Evolutionary conservation across 805 yeast genomes (phyloP).

Genomic region (Suhomyces kilbournensis): DNA sequence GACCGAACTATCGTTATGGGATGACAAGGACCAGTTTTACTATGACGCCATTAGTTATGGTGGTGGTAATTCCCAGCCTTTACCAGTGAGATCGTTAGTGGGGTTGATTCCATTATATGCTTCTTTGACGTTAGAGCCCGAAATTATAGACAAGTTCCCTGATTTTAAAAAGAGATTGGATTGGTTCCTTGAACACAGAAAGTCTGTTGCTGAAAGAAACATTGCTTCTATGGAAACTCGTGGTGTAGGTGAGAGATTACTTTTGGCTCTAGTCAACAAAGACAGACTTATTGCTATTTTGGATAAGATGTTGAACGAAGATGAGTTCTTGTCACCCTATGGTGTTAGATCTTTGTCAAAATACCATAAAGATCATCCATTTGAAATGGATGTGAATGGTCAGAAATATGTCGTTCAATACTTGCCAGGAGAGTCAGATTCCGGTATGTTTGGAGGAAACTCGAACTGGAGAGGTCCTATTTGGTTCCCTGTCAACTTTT

Average conservation of each 20-base stretch:
- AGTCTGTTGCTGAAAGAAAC: constrained; percentile 70
- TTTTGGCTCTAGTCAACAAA: constrained; percentile 75
- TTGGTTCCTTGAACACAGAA: constrained; percentile 77
- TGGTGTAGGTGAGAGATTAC: constrained; percentile 80
- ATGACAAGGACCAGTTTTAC: constrained; percentile 82
- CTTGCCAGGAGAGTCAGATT: constrained; percentile 85
- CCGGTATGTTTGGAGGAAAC: constrained; percentile 94
- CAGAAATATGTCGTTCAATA: constrained; percentile 66
- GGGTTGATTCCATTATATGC: constrained; percentile 93
- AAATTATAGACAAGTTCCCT: constrained; percentile 71
- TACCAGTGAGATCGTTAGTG: constrained; percentile 85
- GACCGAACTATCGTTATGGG: constrained; percentile 63
- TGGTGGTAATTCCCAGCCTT: constrained; percentile 56
- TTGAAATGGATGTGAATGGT: constrained; percentile 79
- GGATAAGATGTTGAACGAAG: constrained; percentile 78
- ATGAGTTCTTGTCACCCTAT: constrained; percentile 77
- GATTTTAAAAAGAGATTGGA: constrained; percentile 76
- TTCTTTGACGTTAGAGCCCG: constrained; percentile 83
- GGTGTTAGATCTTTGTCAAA: constrained; percentile 89
- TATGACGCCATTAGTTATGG: constrained; percentile 91
- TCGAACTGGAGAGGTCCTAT: constrained; percentile 98
- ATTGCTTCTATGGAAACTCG: constrained; percentile 78
- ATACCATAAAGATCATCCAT: constrained; percentile 81
- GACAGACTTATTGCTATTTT: constrained; percentile 76
- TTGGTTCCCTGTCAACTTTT: constrained; percentile 91